A percentile compares a stretch with the other conserved stretches of the same genome.
These are phyloP conservation scores for Linum tenue DNA, from an alignment of 345 rosid genomes.

Conservation along the genomic window DNA sequence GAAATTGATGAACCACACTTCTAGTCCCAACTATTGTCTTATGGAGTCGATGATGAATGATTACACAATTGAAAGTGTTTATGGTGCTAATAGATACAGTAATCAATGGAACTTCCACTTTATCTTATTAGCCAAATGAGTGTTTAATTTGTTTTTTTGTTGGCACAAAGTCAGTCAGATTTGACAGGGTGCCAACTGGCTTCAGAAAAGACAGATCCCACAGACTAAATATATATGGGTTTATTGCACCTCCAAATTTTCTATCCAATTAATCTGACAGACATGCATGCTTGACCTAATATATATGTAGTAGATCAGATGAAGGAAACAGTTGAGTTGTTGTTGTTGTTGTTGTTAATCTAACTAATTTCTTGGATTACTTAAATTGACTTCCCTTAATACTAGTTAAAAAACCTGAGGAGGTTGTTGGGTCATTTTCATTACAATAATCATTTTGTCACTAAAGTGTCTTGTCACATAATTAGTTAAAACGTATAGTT, in stretches of 20 bases:
- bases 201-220: slow-evolving; percentile 4
- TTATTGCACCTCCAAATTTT: slow-evolving; percentile 5
- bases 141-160: not conserved
- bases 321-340: slow-evolving; percentile 22
- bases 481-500: slow-evolving; percentile 21
- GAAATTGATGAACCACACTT: too few relatives aligned
- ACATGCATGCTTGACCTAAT: slow-evolving; percentile 29
- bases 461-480: slow-evolving; percentile 16
- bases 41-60: too few relatives aligned
- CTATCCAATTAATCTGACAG: slow-evolving; percentile 36
- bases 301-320: slow-evolving; percentile 9
- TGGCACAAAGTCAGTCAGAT: not conserved
- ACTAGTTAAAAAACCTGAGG: too few relatives aligned
- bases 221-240: slow-evolving; percentile 6
- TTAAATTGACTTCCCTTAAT: too few relatives aligned
- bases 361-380: slow-evolving; percentile 26
- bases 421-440: slow-evolving; percentile 1
- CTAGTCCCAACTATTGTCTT: too few relatives aligned
- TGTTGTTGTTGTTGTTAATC: slow-evolving; percentile 28
- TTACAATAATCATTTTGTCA: slow-evolving; percentile 12
- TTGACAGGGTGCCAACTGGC: slow-evolving; percentile 20
- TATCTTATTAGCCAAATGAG: slow-evolving; percentile 34
- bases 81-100: slow-evolving; percentile 20
- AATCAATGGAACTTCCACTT: slow-evolving; percentile 51
- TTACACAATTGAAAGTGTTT: not conserved